Conservation (phyloP, 768 basidiomycete genomes). For the Trametes maxima region DNA sequence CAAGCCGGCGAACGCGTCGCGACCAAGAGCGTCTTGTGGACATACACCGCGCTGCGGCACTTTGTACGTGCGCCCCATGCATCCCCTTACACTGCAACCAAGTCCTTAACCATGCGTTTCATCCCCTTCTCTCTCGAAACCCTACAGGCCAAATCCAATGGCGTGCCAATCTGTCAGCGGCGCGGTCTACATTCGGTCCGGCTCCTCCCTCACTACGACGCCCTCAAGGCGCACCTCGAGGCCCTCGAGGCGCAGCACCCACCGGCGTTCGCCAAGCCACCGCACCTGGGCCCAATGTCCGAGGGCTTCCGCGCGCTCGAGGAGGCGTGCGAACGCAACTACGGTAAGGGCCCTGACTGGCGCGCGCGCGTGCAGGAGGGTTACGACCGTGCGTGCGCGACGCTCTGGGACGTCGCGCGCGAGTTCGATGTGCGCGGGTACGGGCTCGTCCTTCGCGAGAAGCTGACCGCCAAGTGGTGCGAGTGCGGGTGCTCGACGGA, state of each 20-base stretch:
- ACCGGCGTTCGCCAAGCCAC: slow-evolving; percentile 63
- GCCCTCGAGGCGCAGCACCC: slow-evolving; percentile 59
- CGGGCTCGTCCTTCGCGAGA: slow-evolving; percentile 68
- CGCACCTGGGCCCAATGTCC: slow-evolving; percentile 59
- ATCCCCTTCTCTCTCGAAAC: no score
- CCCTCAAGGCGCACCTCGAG: slow-evolving; percentile 63
- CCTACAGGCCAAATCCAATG: slow-evolving; percentile 66
- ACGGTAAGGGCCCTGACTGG: slow-evolving; percentile 54
- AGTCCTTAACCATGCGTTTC: background rate
- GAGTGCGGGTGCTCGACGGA: slow-evolving; percentile 82
- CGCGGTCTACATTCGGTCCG: slow-evolving; percentile 69
- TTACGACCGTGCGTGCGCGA: slow-evolving; percentile 64
- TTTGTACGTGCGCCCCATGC: slow-evolving; percentile 52
- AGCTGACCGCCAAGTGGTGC: slow-evolving; percentile 76
- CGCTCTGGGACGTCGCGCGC: slow-evolving; percentile 68
- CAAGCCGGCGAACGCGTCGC: slow-evolving; percentile 79
- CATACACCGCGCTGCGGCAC: slow-evolving; percentile 74
- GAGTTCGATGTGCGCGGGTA: slow-evolving; percentile 78
- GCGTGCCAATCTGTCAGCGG: slow-evolving; percentile 63
- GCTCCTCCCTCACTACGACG: slow-evolving; percentile 60
- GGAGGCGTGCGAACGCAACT: slow-evolving; percentile 63
- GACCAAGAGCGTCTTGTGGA: slow-evolving; percentile 80
- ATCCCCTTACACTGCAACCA: background rate
- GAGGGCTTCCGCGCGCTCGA: slow-evolving; percentile 66
- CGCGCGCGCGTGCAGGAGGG: slow-evolving; percentile 59